Evolutionary conservation across 129 eudicot genomes (phyloP).

Genomic region (Dittrichia graveolens): DNA sequence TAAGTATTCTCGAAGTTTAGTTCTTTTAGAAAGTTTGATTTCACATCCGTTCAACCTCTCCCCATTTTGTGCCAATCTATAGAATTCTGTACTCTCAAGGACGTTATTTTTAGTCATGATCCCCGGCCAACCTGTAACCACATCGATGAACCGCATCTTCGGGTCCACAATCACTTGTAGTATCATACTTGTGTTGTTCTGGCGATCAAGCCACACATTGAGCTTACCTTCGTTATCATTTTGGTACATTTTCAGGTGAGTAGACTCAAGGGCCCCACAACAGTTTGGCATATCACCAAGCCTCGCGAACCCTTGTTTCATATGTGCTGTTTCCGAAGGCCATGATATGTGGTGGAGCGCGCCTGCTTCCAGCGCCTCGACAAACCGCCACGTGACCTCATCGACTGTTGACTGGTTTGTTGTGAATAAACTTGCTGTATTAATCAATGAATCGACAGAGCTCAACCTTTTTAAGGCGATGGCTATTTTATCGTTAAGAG

Average conservation of each 20-base stretch:
- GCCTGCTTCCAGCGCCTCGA: conserved; percentile 49
- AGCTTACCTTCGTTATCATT: conserved; percentile 29
- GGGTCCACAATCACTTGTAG: conserved; percentile 69
- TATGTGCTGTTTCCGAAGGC: conserved; percentile 27
- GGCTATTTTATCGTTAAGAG: conserved; percentile 55
- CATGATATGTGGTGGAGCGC: conserved; percentile 50
- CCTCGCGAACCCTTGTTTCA: conserved; percentile 48
- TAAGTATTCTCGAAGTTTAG: conserved; percentile 53
- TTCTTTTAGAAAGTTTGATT: conserved; percentile 35
- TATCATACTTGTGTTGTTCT: conserved; percentile 55
- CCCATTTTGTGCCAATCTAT: conserved; percentile 39
- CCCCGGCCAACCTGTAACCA: conserved; percentile 65
- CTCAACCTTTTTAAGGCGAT: conserved; percentile 55
- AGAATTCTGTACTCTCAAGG: conserved; percentile 51
- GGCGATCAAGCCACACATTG: conserved; percentile 45
- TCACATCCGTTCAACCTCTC: conserved; percentile 42
- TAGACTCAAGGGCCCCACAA: conserved; percentile 65
- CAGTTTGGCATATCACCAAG: conserved; percentile 67
- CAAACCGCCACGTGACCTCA: conserved; percentile 62
- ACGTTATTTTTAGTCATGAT: conserved; percentile 38
- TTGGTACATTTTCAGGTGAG: conserved; percentile 49
- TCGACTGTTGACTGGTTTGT: conserved; percentile 50
- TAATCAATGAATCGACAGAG: conserved; percentile 46
- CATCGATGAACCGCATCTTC: conserved; percentile 49
- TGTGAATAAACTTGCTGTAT: conserved; percentile 52